Percentiles rank a stretch among this genome's conserved stretches.
Conservation (phyloP, 495 filamentous ascomycete genomes). For the Penicillium subrubescens region DNA sequence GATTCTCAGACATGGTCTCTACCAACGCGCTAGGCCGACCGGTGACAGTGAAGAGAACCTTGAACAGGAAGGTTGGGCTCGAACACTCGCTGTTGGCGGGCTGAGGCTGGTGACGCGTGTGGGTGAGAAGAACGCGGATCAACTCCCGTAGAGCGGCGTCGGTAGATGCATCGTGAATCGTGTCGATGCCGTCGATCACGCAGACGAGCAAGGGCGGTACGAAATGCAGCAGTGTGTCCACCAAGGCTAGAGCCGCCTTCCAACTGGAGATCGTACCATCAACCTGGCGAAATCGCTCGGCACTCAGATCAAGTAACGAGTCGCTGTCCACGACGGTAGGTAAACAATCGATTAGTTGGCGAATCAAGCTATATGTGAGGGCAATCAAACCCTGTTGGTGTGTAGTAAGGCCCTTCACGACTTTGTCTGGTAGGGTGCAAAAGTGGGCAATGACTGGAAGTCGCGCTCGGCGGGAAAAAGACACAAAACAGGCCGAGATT, state of each 20-base stretch:
- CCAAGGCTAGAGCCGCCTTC: constrained; percentile 43
- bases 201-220: constrained; percentile 47
- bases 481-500: constrained; percentile 43
- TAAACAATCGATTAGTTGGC: constrained; percentile 48
- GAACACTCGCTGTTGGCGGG: constrained; percentile 25
- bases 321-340: constrained; percentile 46
- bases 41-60: constrained; percentile 45
- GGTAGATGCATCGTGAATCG: constrained; percentile 40
- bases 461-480: constrained; percentile 34
- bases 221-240: constrained; percentile 44
- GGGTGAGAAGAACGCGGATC: constrained; percentile 39
- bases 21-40: constrained; percentile 39
- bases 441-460: constrained; percentile 50
- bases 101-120: constrained; percentile 37
- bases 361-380: constrained; percentile 50
- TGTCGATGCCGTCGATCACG: constrained; percentile 46
- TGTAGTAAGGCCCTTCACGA: constrained; percentile 27
- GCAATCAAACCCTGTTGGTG: constrained; percentile 44
- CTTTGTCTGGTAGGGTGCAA: constrained; percentile 36
- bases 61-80: constrained; percentile 39
- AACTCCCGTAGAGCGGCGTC: constrained; percentile 40
- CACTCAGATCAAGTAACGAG: constrained; percentile 38
- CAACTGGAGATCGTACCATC: constrained; percentile 43
- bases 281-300: constrained; percentile 42
- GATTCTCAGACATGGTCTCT: constrained; percentile 44